phyloP scores from a whole-genome alignment of 495 filamentous ascomycete species.

The Tuber aestivum region DNA sequence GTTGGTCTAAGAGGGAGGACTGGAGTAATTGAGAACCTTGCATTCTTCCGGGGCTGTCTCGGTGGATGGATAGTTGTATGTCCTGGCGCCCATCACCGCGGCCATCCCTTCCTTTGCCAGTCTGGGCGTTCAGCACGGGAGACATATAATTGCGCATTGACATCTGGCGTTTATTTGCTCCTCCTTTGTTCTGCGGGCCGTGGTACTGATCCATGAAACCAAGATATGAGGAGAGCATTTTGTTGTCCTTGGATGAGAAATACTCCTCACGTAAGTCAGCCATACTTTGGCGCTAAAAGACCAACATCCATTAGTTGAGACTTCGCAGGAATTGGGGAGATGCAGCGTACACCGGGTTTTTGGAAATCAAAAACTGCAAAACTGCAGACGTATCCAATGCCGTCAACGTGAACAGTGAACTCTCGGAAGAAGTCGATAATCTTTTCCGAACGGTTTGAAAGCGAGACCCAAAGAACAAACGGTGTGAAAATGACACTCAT shows the following conservation, averaged over 20 bases:
- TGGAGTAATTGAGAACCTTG: slow-evolving; percentile 34
- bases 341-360: slow-evolving; percentile 50
- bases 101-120: slow-evolving; percentile 18
- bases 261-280: slow-evolving; percentile 79
- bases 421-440: slow-evolving; percentile 97
- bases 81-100: slow-evolving; percentile 8
- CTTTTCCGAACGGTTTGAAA: slow-evolving; percentile 84
- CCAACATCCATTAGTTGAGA: neutral
- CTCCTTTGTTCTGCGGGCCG: slow-evolving; percentile 30
- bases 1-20: slow-evolving; percentile 52
- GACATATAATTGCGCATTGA: slow-evolving; percentile 29
- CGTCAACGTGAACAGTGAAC: slow-evolving; percentile 94
- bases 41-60: slow-evolving; percentile 28
- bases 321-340: neutral
- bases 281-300: slow-evolving; percentile 24
- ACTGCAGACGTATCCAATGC: slow-evolving; percentile 88
- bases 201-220: slow-evolving; percentile 86
- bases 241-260: slow-evolving; percentile 88
- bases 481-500: slow-evolving; percentile 87
- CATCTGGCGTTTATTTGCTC: slow-evolving; percentile 43
- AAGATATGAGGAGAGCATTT: slow-evolving; percentile 92
- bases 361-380: slow-evolving; percentile 99
- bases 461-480: slow-evolving; percentile 76
- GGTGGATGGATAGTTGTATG: slow-evolving; percentile 29
- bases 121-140: slow-evolving; percentile 35